Conservation (phyloP, 2,329 filamentous ascomycete genomes). For the Fusarium dimerum region DNA sequence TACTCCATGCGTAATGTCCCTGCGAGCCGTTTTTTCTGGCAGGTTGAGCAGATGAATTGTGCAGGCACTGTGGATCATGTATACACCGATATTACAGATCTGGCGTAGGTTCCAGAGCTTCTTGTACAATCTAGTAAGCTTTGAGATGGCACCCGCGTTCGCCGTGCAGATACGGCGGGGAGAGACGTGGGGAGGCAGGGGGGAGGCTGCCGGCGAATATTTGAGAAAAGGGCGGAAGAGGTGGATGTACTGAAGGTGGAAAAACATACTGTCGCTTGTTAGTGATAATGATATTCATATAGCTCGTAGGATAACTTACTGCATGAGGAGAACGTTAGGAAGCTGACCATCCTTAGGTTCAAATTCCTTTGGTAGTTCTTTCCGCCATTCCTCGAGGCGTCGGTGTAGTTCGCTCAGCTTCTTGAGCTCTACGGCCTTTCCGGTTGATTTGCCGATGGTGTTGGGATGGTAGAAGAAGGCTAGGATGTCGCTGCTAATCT, state of each 20-base stretch:
- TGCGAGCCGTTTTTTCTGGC: slow-evolving; percentile 84
- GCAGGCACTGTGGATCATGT: slow-evolving; percentile 91
- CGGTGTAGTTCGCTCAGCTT: slow-evolving; percentile 91
- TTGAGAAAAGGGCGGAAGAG: slow-evolving; percentile 94
- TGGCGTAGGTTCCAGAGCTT: slow-evolving; percentile 87
- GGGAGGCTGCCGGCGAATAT: slow-evolving; percentile 79
- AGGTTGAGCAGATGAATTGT: slow-evolving; percentile 93
- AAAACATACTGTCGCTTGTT: slow-evolving; percentile 77
- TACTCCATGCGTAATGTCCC: slow-evolving; percentile 88
- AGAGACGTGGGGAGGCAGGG: slow-evolving; percentile 82
- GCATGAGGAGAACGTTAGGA: slow-evolving; percentile 75
- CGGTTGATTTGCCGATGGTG: slow-evolving; percentile 61
- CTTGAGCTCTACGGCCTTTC: slow-evolving; percentile 84
- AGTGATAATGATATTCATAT: neutral
- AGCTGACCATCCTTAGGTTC: slow-evolving; percentile 88
- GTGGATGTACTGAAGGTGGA: slow-evolving; percentile 92
- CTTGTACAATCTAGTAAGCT: slow-evolving; percentile 92
- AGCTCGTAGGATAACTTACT: slow-evolving; percentile 63
- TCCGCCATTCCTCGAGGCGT: slow-evolving; percentile 85
- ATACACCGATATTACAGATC: slow-evolving; percentile 95
- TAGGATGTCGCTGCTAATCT: slow-evolving; percentile 90
- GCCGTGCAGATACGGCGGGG: slow-evolving; percentile 89
- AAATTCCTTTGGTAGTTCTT: slow-evolving; percentile 79
- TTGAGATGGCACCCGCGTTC: slow-evolving; percentile 86
- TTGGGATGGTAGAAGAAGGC: slow-evolving; percentile 88